Percentiles rank a stretch among this genome's conserved stretches.
These are phyloP conservation scores for Millerozyma acaciae DNA, from an alignment of 805 yeast species.

Conservation along the genomic window DNA sequence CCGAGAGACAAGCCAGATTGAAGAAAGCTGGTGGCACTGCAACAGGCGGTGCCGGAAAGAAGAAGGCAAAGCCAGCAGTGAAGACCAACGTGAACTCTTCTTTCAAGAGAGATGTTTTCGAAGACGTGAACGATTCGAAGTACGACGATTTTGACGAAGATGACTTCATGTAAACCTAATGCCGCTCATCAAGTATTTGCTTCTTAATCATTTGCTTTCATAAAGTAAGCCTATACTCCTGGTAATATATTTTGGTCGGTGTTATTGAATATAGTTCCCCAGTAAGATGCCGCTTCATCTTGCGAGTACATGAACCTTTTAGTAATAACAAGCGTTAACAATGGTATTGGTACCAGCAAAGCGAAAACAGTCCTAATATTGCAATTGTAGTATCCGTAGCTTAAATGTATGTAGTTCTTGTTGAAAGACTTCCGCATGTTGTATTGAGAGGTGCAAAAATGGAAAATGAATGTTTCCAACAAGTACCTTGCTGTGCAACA, in stretches of 20 bases:
- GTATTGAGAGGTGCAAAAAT: no score
- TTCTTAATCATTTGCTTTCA: conserved; percentile 1
- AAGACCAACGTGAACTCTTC: conserved; percentile 50
- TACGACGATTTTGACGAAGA: conserved; percentile 70
- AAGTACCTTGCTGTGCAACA: no score
- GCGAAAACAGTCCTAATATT: no score
- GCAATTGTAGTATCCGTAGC: no score
- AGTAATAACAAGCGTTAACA: no score
- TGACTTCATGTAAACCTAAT: conserved; percentile 65
- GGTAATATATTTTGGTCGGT: not conserved
- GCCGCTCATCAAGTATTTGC: not conserved
- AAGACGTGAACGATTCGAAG: conserved; percentile 47
- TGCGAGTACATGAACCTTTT: no score
- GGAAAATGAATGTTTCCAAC: no score
- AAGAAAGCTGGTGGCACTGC: conserved; percentile 81
- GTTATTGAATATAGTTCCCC: no score
- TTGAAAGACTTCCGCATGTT: no score
- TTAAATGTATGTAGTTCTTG: no score
- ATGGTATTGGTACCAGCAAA: not conserved
- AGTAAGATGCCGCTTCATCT: no score
- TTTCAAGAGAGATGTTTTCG: conserved; percentile 62
- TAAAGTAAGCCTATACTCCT: no score
- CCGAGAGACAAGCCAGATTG: conserved; percentile 84
- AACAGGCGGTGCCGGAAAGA: conserved; percentile 91
- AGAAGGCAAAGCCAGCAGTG: conserved; percentile 81